These are phyloP conservation scores for Colletotrichum navitas DNA, from an alignment of 2,329 filamentous ascomycete species.

Conservation along the genomic window DNA sequence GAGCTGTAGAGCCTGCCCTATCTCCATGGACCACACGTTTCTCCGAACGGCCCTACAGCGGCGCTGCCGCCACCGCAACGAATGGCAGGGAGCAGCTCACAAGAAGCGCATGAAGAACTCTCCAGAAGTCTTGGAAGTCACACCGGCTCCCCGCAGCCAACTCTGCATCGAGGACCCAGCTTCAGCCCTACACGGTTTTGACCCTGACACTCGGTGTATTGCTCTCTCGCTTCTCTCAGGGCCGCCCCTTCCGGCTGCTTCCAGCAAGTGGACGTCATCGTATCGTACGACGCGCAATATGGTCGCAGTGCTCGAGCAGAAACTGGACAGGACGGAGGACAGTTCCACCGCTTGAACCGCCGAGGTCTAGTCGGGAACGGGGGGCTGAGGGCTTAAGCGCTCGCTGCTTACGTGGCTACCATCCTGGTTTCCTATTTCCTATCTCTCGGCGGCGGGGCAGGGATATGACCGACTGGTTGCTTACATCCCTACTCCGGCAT, in stretches of 20 bases:
- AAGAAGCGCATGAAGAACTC: no score
- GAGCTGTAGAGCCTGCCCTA: neutral
- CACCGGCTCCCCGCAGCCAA: constrained; percentile 8
- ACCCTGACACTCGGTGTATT: neutral
- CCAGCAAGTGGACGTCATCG: neutral
- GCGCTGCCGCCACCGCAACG: no score
- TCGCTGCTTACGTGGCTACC: neutral
- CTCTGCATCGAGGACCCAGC: neutral
- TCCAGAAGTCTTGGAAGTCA: neutral
- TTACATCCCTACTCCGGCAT: neutral
- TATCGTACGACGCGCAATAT: neutral
- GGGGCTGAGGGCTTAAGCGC: neutral
- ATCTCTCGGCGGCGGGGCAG: neutral
- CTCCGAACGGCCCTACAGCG: neutral
- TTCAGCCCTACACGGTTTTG: constrained; percentile 4
- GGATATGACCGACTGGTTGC: neutral
- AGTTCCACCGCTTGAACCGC: neutral
- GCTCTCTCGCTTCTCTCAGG: neutral
- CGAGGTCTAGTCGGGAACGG: neutral
- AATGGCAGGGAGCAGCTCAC: neutral
- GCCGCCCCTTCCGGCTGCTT: neutral
- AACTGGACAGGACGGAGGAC: neutral
- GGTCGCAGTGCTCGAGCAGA: neutral
- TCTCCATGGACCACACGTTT: neutral
- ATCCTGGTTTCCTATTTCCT: neutral